Evolutionary conservation across 2,329 filamentous ascomycete genomes (phyloP).

Genomic region (Mollisia scopiformis): DNA sequence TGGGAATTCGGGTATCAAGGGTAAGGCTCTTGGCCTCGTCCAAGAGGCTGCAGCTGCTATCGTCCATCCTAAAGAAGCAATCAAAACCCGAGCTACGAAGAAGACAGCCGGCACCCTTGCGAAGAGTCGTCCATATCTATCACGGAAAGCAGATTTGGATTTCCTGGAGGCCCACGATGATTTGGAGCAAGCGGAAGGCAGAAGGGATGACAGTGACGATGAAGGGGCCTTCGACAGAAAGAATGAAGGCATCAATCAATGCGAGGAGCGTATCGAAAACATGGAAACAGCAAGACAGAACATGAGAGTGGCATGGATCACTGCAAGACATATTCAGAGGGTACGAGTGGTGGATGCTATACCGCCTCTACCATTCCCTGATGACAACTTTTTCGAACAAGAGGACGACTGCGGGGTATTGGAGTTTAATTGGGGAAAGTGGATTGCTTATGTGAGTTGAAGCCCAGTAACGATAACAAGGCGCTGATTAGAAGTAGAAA

Average conservation of each 20-base stretch:
- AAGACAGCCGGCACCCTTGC: constrained; percentile 27
- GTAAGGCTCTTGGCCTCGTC: constrained; percentile 15
- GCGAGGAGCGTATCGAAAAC: constrained; percentile 27
- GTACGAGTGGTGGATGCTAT: constrained; percentile 31
- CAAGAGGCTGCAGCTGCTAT: constrained; percentile 17
- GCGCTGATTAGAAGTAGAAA: constrained; percentile 28
- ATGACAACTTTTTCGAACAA: constrained; percentile 30
- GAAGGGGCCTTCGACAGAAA: constrained; percentile 20
- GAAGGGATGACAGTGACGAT: constrained; percentile 11
- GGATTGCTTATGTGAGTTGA: constrained; percentile 22
- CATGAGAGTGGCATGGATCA: constrained; percentile 40
- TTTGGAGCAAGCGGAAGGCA: constrained; percentile 12
- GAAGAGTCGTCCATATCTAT: constrained; percentile 32
- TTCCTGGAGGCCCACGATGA: constrained; percentile 38
- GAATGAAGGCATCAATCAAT: constrained; percentile 10
- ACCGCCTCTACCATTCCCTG: constrained; percentile 21
- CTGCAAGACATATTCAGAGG: constrained; percentile 40
- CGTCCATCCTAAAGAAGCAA: constrained; percentile 25
- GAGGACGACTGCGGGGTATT: constrained; percentile 28
- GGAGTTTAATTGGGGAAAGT: constrained; percentile 18
- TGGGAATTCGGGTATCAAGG: constrained; percentile 10
- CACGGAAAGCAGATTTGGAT: constrained; percentile 41
- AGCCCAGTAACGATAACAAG: not conserved
- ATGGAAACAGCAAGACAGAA: constrained; percentile 35
- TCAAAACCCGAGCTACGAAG: constrained; percentile 21